Conservation (phyloP, 169 alveolate genomes). For the Cryptosporidium parvum region DNA sequence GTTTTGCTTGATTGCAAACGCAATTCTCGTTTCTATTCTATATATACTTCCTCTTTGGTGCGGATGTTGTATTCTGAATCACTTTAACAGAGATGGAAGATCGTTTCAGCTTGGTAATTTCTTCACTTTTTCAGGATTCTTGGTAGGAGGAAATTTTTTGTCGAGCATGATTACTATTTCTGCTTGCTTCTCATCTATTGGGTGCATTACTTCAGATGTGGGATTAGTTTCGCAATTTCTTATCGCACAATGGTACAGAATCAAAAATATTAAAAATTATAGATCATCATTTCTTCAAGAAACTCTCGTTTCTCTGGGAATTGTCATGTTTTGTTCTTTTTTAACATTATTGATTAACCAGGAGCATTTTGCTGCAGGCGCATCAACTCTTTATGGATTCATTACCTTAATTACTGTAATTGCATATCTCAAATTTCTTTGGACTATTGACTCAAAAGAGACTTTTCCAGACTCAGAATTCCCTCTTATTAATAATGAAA, state of each 20-base stretch:
- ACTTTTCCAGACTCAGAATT: background rate
- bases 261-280: constrained; percentile 7
- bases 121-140: constrained; percentile 47
- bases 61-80: constrained; percentile 63
- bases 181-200: constrained; percentile 64
- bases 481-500: background rate
- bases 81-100: constrained; percentile 30
- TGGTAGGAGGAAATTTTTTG: constrained; percentile 49
- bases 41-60: constrained; percentile 68
- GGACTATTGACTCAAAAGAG: constrained; percentile 40
- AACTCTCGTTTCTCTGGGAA: constrained; percentile 29
- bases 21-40: constrained; percentile 21
- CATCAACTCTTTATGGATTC: constrained; percentile 63
- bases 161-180: constrained; percentile 55
- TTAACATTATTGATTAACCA: constrained; percentile 36
- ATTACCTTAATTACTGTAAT: constrained; percentile 38
- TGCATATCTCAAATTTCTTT: constrained; percentile 52
- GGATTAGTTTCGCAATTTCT: constrained; percentile 22
- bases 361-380: constrained; percentile 56
- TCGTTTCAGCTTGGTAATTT: constrained; percentile 63
- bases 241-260: constrained; percentile 39
- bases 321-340: constrained; percentile 26
- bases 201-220: constrained; percentile 68
- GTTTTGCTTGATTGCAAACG: constrained; percentile 19
- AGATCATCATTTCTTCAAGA: constrained; percentile 18